A percentile compares a stretch with the other conserved stretches of the same genome.
These are phyloP conservation scores for Candida tammaniensis DNA, from an alignment of 805 yeast genomes.

Conservation along the genomic window DNA sequence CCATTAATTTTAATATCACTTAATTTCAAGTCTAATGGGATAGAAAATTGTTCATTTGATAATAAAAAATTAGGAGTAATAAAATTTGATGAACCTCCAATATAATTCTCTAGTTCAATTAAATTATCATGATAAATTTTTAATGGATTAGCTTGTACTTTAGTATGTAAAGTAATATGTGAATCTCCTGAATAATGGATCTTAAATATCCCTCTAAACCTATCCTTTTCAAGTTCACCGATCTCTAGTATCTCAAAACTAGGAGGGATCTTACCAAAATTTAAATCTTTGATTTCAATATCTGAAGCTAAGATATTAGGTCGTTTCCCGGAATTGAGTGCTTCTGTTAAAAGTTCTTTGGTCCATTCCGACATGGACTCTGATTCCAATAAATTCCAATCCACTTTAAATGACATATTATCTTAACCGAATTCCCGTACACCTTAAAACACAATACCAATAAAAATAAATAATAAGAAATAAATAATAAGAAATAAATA, in stretches of 20 bases:
- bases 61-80: constrained; percentile 65
- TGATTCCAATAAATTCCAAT: constrained; percentile 73
- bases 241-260: constrained; percentile 75
- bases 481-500: no score
- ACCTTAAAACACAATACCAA: no score
- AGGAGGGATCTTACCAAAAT: constrained; percentile 75
- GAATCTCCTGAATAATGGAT: constrained; percentile 76
- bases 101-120: constrained; percentile 29
- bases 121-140: constrained; percentile 57
- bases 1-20: constrained; percentile 73
- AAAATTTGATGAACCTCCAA: constrained; percentile 37
- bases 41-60: constrained; percentile 65
- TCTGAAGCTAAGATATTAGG: constrained; percentile 70
- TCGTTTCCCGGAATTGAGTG: constrained; percentile 68
- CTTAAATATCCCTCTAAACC: constrained; percentile 80
- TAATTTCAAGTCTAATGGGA: constrained; percentile 74
- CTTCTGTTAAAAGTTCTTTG: constrained; percentile 62
- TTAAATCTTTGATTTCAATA: constrained; percentile 63
- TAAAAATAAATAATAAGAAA: no score
- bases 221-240: constrained; percentile 74
- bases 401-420: constrained; percentile 71
- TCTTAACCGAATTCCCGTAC: no score
- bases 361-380: constrained; percentile 62
- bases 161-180: constrained; percentile 68
- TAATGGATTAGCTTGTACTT: constrained; percentile 81